phyloP scores from a whole-genome alignment of 768 basidiomycete genomes.

The Tephrocybe sp. region DNA sequence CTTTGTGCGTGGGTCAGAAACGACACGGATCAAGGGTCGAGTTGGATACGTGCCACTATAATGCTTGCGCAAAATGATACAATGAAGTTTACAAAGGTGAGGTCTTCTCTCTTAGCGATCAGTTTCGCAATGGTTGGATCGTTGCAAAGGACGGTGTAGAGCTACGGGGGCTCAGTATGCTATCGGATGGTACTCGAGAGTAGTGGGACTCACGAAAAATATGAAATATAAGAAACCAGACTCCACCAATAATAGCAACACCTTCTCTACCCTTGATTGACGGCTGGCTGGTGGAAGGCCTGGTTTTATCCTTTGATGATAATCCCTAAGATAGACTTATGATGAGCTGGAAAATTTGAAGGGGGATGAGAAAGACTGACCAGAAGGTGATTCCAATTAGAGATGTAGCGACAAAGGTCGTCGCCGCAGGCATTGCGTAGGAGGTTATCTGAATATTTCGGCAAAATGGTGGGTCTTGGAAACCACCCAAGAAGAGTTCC shows the following conservation, averaged over 20 bases:
- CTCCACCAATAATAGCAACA: slow-evolving; percentile 7
- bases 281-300: not conserved
- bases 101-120: not conserved
- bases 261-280: slow-evolving; percentile 4
- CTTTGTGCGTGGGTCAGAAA: not conserved
- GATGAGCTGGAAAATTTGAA: not conserved
- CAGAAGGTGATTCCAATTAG: slow-evolving; percentile 8
- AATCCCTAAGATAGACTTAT: not conserved
- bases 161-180: not conserved
- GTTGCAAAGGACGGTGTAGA: slow-evolving; percentile 9
- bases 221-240: slow-evolving; percentile 13
- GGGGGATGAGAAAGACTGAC: not conserved
- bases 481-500: slow-evolving; percentile 7
- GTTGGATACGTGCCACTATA: slow-evolving; percentile 3
- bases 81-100: slow-evolving; percentile 7
- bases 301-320: not conserved
- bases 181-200: not conserved
- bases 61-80: slow-evolving; percentile 10
- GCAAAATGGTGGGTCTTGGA: slow-evolving; percentile 6
- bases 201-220: slow-evolving; percentile 6
- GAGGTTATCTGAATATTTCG: slow-evolving; percentile 10
- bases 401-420: slow-evolving; percentile 8
- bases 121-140: slow-evolving; percentile 1
- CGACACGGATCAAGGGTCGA: not conserved
- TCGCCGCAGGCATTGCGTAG: slow-evolving; percentile 11